A percentile compares a stretch with the other conserved stretches of the same genome.
phyloP scores from a whole-genome alignment of 306 rosid species.

The Citrullus amarus region DNA sequence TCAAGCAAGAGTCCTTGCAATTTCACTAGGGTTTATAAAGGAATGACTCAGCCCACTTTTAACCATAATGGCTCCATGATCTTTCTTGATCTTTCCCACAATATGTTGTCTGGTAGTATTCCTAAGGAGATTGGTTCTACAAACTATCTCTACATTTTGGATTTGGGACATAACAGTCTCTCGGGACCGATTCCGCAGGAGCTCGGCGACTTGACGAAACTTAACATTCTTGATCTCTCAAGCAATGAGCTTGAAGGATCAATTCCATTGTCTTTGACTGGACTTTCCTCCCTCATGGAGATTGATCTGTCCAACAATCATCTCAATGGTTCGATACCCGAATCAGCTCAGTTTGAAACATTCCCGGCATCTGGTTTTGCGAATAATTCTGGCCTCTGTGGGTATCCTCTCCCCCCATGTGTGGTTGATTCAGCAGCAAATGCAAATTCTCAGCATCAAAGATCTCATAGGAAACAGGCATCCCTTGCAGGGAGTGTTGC shows the following conservation, averaged over 20 bases:
- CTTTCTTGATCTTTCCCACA: slow-evolving; percentile 74
- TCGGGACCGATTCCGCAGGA: slow-evolving; percentile 72
- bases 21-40: slow-evolving; percentile 84
- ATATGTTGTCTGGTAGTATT: slow-evolving; percentile 55
- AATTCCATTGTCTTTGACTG: slow-evolving; percentile 49
- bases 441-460: slow-evolving; percentile 25
- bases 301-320: slow-evolving; percentile 62
- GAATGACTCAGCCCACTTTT: slow-evolving; percentile 62
- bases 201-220: slow-evolving; percentile 42
- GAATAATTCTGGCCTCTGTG: slow-evolving; percentile 82
- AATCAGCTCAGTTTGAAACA: slow-evolving; percentile 62
- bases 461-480: slow-evolving; percentile 52
- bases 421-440: slow-evolving; percentile 6
- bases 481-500: slow-evolving; percentile 80
- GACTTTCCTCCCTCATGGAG: slow-evolving; percentile 56
- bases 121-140: slow-evolving; percentile 69
- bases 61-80: slow-evolving; percentile 71
- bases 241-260: slow-evolving; percentile 48
- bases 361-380: slow-evolving; percentile 39
- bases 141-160: slow-evolving; percentile 48
- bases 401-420: slow-evolving; percentile 63
- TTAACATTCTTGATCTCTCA: slow-evolving; percentile 89
- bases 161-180: slow-evolving; percentile 66
- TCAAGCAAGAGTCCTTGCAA: slow-evolving; percentile 80
- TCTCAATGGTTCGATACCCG: slow-evolving; percentile 58